Evolutionary conservation across 352 stramenopile species (phyloP), one percentile per base, ranked within the genome.

Genomic region (Phytophthora capsici): DNA sequence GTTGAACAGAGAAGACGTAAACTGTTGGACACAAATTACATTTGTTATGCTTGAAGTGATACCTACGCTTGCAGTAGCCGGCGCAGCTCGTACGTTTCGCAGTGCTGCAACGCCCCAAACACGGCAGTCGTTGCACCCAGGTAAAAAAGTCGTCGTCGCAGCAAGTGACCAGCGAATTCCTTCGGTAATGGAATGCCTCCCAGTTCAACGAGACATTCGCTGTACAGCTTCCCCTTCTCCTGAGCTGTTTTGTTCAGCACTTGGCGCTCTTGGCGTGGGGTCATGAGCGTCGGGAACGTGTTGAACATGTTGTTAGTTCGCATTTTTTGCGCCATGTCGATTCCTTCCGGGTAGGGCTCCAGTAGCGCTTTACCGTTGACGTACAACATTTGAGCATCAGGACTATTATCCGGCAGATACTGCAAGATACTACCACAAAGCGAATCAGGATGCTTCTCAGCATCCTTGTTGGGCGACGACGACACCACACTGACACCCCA

Each of bases 361-460:
- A 67, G 17, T 17, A 67, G 37, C 6, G 60, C 60, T 40, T 68
- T 68, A 25, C 60, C 60, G 19, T 63, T 68, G 26, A 68, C 51
- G 14, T 68, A 63, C 20, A 68, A 28, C 60, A 68, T 63, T 14
- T 68, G 51, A 6, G 66, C 43, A 7, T 56, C 40, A 0, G 40
- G 37, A 8, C 63, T 40, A 10, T 71, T 63, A 6, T 68, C 54
- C 0, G 82, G 79, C 4, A 85, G 6, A 43, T 82, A 90, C 48
- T 90, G 82, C 48, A 78, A 74, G 45, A 90, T 86, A 55, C 72
- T 87, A 13, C 82, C 83, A 28, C 83, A 90, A 1, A 90, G 65
- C 8, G 83, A 86, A 25, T 84, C 72, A 16, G 69, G 69, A 46
- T 91, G 80, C 12, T 75, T 61, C n/a, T 68, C 44, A 25, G 82